Evolutionary conservation across 768 basidiomycete genomes (phyloP), one percentile per base, ranked within the genome.

Genomic region (Rhodotorula graminis): DNA sequence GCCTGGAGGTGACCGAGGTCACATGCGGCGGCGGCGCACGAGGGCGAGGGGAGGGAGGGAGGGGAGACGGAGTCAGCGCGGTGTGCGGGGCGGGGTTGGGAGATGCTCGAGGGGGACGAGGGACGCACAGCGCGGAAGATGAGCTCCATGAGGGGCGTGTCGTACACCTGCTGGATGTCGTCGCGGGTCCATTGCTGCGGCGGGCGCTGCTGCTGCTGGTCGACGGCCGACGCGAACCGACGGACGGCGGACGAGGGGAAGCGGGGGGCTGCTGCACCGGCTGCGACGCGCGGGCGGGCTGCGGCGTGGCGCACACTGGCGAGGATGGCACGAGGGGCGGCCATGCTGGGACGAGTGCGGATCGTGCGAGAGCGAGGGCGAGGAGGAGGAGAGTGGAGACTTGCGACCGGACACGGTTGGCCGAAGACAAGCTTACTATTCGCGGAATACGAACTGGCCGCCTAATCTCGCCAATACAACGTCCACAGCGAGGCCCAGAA

Each of bases 151-250:
- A 98, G 81, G 14, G 95, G 91, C 9, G 84, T 84, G 80, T 96
- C 87, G 79, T 91, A 98, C 67, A 97, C 88, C 65, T 85, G 81
- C 80, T 92, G 88, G 68, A 98, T 89, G 81, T 96, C 92, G 42
- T 85, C 82, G 77, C 86, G 87, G 37, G 85, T 83, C 93, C 92
- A 94, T 9, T 57, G 46, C 61, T 72, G 69, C 16, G 40, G 25
- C 15, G 49, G 53, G 23, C 56, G 23, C 21, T 46, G 56, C 23
- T 46, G 56, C 23, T 37, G 37, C 37, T 37, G 37, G 37, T 57
- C 66, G 33, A 68, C 72, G 12, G 61, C 65, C 23, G 75, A 71
- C 6, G 75, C 75, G 66, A 69, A 57, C 0, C 53, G 31, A 27
- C 75, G 71, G 5, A 31, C 44, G 44, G 44, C 12, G 44, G 44